A percentile compares a stretch with the other conserved stretches of the same genome.
phyloP scores from a whole-genome alignment of 371 early-diverging fungal species.

The Choanephora cucurbitarum region DNA sequence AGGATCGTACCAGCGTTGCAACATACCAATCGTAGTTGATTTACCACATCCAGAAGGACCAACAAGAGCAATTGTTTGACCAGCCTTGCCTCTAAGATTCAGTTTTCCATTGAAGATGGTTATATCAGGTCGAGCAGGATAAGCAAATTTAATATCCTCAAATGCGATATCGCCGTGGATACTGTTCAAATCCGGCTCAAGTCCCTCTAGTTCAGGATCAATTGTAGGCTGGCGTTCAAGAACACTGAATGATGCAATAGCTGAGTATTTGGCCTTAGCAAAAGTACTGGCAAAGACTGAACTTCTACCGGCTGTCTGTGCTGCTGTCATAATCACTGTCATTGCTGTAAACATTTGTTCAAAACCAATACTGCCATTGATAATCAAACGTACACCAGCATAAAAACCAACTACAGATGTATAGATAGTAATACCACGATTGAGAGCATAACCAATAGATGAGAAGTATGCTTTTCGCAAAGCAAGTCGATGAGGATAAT shows the following conservation, averaged over 20 bases:
- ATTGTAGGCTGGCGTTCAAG: conserved; percentile 73
- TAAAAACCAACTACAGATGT: conserved; percentile 65
- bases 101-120: conserved; percentile 75
- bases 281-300: conserved; percentile 58
- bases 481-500: conserved; percentile 65
- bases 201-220: conserved; percentile 67
- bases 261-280: conserved; percentile 82
- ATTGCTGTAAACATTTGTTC: conserved; percentile 60
- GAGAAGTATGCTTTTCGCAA: conserved; percentile 55
- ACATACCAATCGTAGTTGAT: conserved; percentile 78
- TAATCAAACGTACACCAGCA: conserved; percentile 54
- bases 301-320: conserved; percentile 64
- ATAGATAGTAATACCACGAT: conserved; percentile 65
- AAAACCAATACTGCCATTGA: conserved; percentile 34
- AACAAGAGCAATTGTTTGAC: conserved; percentile 83
- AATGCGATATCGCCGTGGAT: conserved; percentile 60
- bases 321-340: conserved; percentile 70
- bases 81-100: conserved; percentile 67
- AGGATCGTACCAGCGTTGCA: conserved; percentile 89
- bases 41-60: conserved; percentile 91
- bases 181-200: conserved; percentile 32
- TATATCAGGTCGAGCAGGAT: conserved; percentile 82
- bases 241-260: conserved; percentile 70
- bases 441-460: conserved; percentile 65
- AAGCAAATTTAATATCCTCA: conserved; percentile 68